A percentile compares a stretch with the other conserved stretches of the same genome.
Conservation (phyloP, 257 asterid species). For the Gynochthodes officinalis region DNA sequence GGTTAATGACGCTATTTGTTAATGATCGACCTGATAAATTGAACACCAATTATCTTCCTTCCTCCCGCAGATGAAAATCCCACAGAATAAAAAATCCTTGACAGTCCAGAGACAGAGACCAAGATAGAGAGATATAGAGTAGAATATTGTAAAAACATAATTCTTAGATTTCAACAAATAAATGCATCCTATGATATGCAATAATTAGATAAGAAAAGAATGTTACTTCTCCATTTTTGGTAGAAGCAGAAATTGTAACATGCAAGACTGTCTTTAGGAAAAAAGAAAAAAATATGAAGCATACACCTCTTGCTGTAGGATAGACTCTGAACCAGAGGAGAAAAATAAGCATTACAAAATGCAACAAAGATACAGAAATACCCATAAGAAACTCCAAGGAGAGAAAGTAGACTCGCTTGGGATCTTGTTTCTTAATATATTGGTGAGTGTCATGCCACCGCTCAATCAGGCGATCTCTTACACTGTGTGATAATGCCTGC, state of each 20-base stretch:
- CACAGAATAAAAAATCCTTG: neutral
- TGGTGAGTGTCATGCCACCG: conserved; percentile 56
- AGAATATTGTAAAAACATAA: neutral
- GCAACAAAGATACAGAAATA: conserved; percentile 15
- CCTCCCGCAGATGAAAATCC: neutral
- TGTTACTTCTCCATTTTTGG: neutral
- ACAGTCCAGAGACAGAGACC: too few species aligned
- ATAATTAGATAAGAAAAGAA: neutral
- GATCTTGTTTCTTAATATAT: conserved; percentile 44
- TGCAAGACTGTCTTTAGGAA: neutral
- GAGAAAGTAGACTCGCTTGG: conserved; percentile 51
- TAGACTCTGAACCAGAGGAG: conserved; percentile 7
- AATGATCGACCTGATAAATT: conserved; percentile 44
- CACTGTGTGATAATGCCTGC: conserved; percentile 52
- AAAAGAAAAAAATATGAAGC: neutral
- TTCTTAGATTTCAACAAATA: neutral
- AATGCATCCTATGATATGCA: neutral
- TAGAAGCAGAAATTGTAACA: neutral
- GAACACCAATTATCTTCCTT: conserved; percentile 10
- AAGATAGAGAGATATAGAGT: neutral
- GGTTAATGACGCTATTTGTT: conserved; percentile 51
- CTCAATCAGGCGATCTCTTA: conserved; percentile 51
- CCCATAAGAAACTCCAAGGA: conserved; percentile 59
- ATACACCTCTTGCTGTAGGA: too few species aligned
- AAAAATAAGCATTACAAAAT: neutral